Base-by-base conservation (phyloP, 2,329 filamentous ascomycete species). In the Grosmannia serpens region DNA sequence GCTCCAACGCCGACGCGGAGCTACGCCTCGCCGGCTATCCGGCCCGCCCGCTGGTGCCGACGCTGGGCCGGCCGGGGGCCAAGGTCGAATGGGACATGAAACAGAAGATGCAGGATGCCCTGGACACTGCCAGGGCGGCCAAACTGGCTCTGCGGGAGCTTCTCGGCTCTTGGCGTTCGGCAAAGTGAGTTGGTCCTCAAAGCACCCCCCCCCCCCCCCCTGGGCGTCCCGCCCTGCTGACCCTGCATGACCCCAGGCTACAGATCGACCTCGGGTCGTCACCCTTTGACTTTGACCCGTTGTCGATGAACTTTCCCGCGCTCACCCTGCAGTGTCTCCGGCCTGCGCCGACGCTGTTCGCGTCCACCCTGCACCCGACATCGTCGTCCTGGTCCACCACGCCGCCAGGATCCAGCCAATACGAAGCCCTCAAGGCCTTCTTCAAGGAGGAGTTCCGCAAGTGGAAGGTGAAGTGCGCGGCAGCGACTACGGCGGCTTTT, bases 141-240 rank as follows among this genome's bases (percentile, higher is more conserved):
- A 90, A 96, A 73, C 74, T 96, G 68, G 91, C 92, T 8, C 73
- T 96, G 64, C 79, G 88, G 62, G 92, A 96, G 73, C 76, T 96
- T 51, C 73, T 96, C 58, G 85, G 86, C 66, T 91, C 88, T 61
- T 81, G 91, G 70, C 84, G 88, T 68, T 89, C 91, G 62, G 91
- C 91, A 63, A 90, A 86, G 89, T 91, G 78, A 66, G 83, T 65
- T 22, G 22, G 15, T 24, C 17, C 2, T 15, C 17, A 11, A 35
- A 7, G 26, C 13, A 4, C 22, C 26, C 15, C 13, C 1, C 44
- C 26, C 62, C 56, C 33, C 27, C 46, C 20, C 47, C n/a, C n/a
- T 22, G 13, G 15, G 35, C 3, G 17, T 31, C 6, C 26, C 17
- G 17, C 1, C 22, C 8, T 17, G 22, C 38, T 53, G 6, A 38